A percentile compares a stretch with the other conserved stretches of the same genome.
These are phyloP conservation scores for Isoetes taiwanensis DNA, from an alignment of 75 land plant species.

Conservation along the genomic window DNA sequence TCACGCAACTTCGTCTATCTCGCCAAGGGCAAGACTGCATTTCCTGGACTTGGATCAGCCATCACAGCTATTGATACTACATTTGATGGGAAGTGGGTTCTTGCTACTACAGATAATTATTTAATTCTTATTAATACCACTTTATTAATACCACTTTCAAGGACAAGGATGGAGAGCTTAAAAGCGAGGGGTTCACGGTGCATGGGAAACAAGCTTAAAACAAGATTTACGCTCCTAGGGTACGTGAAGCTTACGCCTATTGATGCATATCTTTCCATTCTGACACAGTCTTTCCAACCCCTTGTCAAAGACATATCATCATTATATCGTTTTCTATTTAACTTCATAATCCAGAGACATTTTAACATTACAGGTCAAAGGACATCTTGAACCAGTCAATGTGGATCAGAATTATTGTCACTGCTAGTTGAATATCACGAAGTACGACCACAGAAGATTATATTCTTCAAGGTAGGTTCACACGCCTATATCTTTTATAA, in stretches of 20 bases:
- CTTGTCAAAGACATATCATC: no score
- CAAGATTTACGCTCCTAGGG: no score
- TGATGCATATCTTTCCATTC: conserved; percentile 76
- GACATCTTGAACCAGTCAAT: no score
- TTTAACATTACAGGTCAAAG: no score
- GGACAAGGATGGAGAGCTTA: conserved; percentile 86
- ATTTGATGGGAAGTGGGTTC: conserved; percentile 94
- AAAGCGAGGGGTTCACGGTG: conserved; percentile 92
- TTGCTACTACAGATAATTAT: conserved; percentile 94
- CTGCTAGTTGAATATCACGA: no score
- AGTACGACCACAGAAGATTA: no score
- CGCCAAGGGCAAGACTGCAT: conserved; percentile 94
- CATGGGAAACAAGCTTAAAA: conserved; percentile 89
- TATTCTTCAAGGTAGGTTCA: no score
- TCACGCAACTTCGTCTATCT: conserved; percentile 81
- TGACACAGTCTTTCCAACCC: no score
- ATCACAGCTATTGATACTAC: conserved; percentile 96
- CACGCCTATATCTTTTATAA: no score
- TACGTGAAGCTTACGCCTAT: conserved; percentile 84
- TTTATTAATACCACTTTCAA: conserved; percentile 51
- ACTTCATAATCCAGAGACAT: no score
- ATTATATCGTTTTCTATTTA: no score
- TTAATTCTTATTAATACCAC: conserved; percentile 82
- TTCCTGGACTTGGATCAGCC: conserved; percentile 94
- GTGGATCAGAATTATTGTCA: no score